Evolutionary conservation across 2,329 filamentous ascomycete genomes (phyloP), one percentile per base, ranked within the genome.

Genomic region (Cercospora berteroae): DNA sequence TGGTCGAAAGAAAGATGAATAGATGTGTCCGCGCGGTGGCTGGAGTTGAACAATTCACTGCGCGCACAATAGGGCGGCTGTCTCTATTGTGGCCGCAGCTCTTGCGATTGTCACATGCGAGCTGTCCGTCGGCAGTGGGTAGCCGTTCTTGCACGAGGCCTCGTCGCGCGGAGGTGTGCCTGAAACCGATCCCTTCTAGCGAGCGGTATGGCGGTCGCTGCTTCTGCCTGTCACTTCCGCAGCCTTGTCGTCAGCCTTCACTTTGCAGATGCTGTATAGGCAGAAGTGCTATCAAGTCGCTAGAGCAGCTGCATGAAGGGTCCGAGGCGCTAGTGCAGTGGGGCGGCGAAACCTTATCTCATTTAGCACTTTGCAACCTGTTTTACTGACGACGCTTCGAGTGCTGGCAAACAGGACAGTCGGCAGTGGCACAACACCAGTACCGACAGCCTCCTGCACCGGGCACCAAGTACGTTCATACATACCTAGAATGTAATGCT

Each of bases 61-160:
- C 58, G 13, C 52, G 33, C 39, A 60, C 58, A 48, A 60, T 60
- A 60, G 58, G 44, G 31, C 33, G 36, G 23, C 58, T 25, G 31
- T 60, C 8, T 48, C 58, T 60, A 60, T 60, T 60, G 58, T 60
- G 20, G 52, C 52, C 33, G 58, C 36, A n/a, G 58, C 56, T 31
- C 56, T 60, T 5, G 58, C 36, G 39, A 60, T 44, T 44, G 58
- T 60, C 58, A 60, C 58, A 60, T 60, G 58, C 58, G 36, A 60
- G 58, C 58, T 60, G 58, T 29, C 12, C 20, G 36, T 36, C 58
- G 58, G 36, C 58, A 27, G 36, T n/a, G 23, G 31, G 36, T 13
- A 29, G 6, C 13, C 20, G 56, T 31, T 39, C 25, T 57, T 57
- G 52, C 52, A 27, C 52, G 27, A 33, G 16, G 13, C 12, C 20